Evolutionary conservation across 139 green algal genomes (phyloP).

Genomic region (Desmodesmus armatus): DNA sequence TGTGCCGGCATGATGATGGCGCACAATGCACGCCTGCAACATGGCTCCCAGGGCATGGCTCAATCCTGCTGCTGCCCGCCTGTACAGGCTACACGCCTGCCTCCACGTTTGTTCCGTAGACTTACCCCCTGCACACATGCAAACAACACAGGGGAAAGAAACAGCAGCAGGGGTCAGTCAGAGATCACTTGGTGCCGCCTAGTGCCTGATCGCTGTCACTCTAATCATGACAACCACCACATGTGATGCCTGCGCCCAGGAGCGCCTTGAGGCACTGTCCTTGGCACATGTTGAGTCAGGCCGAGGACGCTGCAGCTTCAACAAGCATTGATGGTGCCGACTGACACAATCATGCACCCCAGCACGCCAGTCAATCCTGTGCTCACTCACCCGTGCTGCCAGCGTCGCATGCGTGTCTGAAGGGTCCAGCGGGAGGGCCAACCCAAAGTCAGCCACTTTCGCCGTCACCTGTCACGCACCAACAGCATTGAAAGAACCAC

Average conservation of each 20-base stretch:
- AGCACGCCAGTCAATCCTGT: background rate
- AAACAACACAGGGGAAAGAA: background rate
- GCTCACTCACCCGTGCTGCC: conserved; percentile 20
- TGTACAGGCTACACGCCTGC: background rate
- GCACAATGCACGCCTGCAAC: background rate
- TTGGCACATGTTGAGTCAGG: background rate
- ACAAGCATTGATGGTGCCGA: background rate
- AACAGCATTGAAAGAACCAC: too few species aligned
- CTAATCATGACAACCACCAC: background rate
- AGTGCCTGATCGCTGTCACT: background rate
- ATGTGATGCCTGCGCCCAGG: background rate
- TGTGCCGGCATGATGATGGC: background rate
- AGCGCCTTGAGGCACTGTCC: background rate
- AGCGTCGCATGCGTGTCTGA: conserved; percentile 43
- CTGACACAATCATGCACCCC: background rate
- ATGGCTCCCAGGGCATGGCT: too few species aligned
- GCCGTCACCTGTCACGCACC: conserved; percentile 36
- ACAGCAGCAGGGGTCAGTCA: too few species aligned
- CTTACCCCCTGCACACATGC: background rate
- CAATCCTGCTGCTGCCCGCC: background rate
- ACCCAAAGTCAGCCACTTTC: conserved; percentile 47
- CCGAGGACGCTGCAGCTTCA: background rate
- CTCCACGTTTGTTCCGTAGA: background rate
- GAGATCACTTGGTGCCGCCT: background rate
- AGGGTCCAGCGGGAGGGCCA: conserved; percentile 31